phyloP scores from a whole-genome alignment of 331 rosid species.

The Pyracantha coccinea region DNA sequence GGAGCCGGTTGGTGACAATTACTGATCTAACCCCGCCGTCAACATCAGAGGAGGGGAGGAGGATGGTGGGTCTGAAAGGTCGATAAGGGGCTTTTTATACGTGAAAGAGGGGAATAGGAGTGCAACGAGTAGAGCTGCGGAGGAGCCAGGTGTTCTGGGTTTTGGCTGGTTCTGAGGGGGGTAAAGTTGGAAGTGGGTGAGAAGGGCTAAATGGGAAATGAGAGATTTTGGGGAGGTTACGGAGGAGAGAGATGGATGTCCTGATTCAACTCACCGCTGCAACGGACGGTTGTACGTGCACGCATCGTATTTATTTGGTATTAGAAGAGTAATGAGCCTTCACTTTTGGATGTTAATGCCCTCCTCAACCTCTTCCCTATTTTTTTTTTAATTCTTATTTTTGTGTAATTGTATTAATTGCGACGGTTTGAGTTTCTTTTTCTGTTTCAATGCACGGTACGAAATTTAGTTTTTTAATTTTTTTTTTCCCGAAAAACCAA shows the following conservation, averaged over 20 bases:
- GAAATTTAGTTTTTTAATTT: no score
- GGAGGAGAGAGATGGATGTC: background rate
- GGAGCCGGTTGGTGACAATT: background rate
- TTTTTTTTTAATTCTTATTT: background rate
- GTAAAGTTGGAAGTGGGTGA: no score
- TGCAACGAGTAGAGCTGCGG: no score
- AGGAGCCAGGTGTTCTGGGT: background rate
- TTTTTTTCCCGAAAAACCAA: no score
- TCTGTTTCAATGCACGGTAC: background rate
- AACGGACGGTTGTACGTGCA: background rate
- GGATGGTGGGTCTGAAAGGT: background rate
- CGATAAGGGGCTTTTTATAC: background rate
- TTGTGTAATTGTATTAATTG: background rate
- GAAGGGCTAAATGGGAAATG: background rate
- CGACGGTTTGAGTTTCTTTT: background rate
- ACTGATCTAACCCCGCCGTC: background rate
- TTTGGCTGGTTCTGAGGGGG: background rate
- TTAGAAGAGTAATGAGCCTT: background rate
- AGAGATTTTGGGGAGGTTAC: background rate
- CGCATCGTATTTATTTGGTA: background rate
- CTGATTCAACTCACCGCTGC: background rate
- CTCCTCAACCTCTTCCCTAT: background rate
- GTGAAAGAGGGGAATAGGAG: background rate
- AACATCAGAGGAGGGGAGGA: background rate
- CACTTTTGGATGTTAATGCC: background rate